Base-by-base conservation (phyloP, 768 basidiomycete genomes). In the Gymnopilus junonius region DNA sequence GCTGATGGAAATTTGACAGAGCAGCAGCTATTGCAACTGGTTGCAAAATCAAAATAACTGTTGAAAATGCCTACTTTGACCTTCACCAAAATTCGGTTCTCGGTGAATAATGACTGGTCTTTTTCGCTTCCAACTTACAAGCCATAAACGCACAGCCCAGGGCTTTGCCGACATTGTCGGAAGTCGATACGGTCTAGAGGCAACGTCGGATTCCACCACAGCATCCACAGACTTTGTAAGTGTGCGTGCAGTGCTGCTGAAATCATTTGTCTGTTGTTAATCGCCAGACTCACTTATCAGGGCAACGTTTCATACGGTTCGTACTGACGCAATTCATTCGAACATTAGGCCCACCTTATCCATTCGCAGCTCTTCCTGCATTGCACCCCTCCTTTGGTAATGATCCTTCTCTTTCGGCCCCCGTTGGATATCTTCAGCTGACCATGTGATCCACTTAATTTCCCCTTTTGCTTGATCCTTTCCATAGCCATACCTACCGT, bases 211-310 rank as follows among this genome's bases (percentile, higher is more conserved):
- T 43, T 75, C 69, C 10, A 75, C 80, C 3, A 77, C 85, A 17
- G 91, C 89, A 3, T 92, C 90, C 4, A 92, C 92, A 8, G 92
- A 93, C 74, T 92, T 93, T 72, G 92, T 92, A 64, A 78, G 90
- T 79, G 31, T 34, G 54, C 7, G 31, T 34, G 54, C 7, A 45
- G 45, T 53, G 17, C 62, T 21, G 32, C 50, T 39, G 4, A 3
- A 59, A 55, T 31, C 59, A 37, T 27, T 51, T 37, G 39, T 46
- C 59, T 50, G 46, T 50, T 66, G 50, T 60, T 54, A 55, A 37
- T 46, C 43, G 66, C 51, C 10, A 40, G 53, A 25, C 27, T 12
- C 23, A 34, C 62, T 8, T 64, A 31, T 12, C 40, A 93, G 91
- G 92, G 92, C 1, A 92, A 93, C 65, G 85, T 93, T 55, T 84